Conservation (phyloP, 176 grass and related monocot genomes). For the Zoysia pacifica region DNA sequence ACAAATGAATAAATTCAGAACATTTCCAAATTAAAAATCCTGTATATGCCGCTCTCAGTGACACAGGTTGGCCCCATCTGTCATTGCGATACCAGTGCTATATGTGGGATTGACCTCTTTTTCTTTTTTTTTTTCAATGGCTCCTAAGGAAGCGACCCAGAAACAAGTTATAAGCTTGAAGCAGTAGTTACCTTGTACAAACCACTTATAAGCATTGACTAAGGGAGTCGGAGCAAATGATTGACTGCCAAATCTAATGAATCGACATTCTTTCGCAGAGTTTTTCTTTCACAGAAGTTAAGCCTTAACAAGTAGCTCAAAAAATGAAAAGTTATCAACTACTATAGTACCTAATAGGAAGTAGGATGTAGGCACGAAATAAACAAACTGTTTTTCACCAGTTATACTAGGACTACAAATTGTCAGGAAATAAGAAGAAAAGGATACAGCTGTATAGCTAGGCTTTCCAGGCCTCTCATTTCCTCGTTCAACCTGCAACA, state of each 20-base stretch:
- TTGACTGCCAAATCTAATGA: conserved; percentile 77
- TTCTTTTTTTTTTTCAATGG: no score
- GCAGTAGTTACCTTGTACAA: conserved; percentile 41
- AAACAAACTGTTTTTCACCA: not conserved
- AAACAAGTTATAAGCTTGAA: not conserved
- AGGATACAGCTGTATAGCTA: conserved; percentile 94
- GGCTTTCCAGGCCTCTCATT: conserved; percentile 84
- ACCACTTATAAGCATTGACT: conserved; percentile 22
- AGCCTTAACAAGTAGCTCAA: conserved; percentile 41
- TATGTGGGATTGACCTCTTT: no score
- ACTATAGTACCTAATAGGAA: not conserved
- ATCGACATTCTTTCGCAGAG: conserved; percentile 77
- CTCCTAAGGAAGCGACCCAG: not conserved
- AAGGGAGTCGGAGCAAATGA: conserved; percentile 65
- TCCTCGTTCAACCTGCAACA: conserved; percentile 87
- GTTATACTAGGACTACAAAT: conserved; percentile 7
- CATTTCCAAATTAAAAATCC: no score
- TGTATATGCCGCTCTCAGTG: no score
- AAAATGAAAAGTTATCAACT: conserved; percentile 28
- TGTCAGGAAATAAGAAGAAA: conserved; percentile 32
- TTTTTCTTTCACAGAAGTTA: conserved; percentile 71
- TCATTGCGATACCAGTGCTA: no score
- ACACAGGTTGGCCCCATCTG: no score
- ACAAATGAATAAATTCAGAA: no score
- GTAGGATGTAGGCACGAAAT: not conserved